Base-by-base conservation (phyloP, 176 grass and related monocot genomes). In the Juncus effusus region DNA sequence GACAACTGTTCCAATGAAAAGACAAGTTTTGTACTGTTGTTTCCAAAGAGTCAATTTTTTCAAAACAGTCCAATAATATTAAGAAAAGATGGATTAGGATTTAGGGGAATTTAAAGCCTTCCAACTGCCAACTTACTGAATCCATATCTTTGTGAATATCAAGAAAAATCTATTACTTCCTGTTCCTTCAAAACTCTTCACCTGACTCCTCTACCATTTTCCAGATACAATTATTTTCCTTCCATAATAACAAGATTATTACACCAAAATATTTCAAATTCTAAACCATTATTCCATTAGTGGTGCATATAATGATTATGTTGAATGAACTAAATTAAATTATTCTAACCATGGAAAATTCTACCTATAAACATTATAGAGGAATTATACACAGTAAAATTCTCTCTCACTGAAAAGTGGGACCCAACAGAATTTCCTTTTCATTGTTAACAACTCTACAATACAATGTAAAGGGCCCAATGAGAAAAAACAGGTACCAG, bases 41-140 rank as follows among this genome's bases (percentile, higher is more conserved):
- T 47, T 47, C 9, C 44, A 6, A 47, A 47, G 6, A 47, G 44
- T 47, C 4, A 47, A 47, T 6, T 47, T 47, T 47, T 9, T 47
- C 9, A 9, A 47, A 47, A 28, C 19, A 28, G 19, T 28, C 19
- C 19, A 28, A 28, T 28, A 28, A 28, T 28, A 1, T 28, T 28
- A 28, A 28, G 19, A 28, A 47, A 47, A 6, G 44, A 53, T 40
- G 50, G 67, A 70, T 70, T 56, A 70, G n/a, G n/a, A n/a, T n/a
- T n/a, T n/a, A n/a, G 51, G 51, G 50, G 64, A 70, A 56, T 56
- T 47, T 70, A 56, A 56, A 56, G 38, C 5, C 19, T 47, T 61
- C 65, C 80, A 83, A 47, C 56, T 49, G 15, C 72, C 56, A 19
- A 10, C 39, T 63, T 69, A 80, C 61, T 56, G 19, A 38, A 79